Evolutionary conservation across 2,329 filamentous ascomycete species (phyloP), one percentile per base, ranked within the genome.

Genomic region (Colletotrichum gloeosporioides): DNA sequence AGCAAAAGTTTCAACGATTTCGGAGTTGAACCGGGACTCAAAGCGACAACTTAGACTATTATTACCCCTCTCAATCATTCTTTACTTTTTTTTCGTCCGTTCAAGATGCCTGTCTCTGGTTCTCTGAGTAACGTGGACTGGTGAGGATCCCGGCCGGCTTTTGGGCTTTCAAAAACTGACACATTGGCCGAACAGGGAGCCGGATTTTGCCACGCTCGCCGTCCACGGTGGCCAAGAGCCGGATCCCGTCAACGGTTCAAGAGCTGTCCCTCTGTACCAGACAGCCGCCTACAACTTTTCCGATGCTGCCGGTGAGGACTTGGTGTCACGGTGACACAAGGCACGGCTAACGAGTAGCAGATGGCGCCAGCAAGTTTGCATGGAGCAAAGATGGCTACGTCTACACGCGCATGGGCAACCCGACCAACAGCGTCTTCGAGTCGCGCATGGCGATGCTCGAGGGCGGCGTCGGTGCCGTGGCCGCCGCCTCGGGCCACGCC

Each of bases 371-470:
- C 73, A 84, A 84, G 62, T 70, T 77, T 32, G 66, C 73, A 12
- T 84, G 83, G 84, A 84, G 83, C 65, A 70, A 72, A 31, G 79
- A 96, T 94, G 98, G 95, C 81, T 99, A 89, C 86, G 92, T 92
- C 70, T 99, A 99, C 91, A 94, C 99, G 91, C 95, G 98, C 88
- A 98, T 95, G 70, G 96, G 96, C 62, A 97, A 99, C 82, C 96
- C 96, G 3, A 98, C 96, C 0, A 94, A 96, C 80, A 96, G 97
- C 85, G 96, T 99, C 31, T 96, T 99, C 79, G 97, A 99, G 87
- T 97, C 98, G 89, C 93, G 96, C 77, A 94, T 98, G 69, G 96
- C 96, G 18, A 96, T 96, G 18, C 92, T 99, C 6, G 97, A 99
- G 87, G 96, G 96, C 34, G 96, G 97, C 81, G 92, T 95, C 25